These are phyloP conservation scores for Flaveria robusta DNA, from an alignment of 129 eudicot genomes.

Conservation along the genomic window DNA sequence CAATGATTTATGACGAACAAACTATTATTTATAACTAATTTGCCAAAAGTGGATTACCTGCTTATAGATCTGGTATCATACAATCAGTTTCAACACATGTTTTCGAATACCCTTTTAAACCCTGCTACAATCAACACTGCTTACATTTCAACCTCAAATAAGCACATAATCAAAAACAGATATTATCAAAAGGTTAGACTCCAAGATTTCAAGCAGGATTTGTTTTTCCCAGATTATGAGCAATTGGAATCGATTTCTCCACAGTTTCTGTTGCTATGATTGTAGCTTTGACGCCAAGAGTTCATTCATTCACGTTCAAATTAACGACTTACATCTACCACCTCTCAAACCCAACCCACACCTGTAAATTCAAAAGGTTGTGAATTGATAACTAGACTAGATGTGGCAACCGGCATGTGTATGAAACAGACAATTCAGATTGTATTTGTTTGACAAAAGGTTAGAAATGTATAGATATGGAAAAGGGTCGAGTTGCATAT, in stretches of 20 bases:
- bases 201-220: conserved; percentile 25
- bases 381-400: background rate
- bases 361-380: conserved; percentile 42
- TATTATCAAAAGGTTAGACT: no score
- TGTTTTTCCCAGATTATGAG: background rate
- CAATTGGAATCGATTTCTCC: conserved; percentile 6
- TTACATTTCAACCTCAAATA: background rate
- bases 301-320: no score
- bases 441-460: background rate
- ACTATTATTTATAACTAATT: no score
- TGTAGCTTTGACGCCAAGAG: background rate
- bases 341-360: conserved; percentile 86
- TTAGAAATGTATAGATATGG: background rate
- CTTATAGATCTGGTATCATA: background rate
- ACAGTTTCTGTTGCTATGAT: no score
- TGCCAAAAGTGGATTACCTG: background rate
- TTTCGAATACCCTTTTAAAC: background rate
- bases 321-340: conserved; percentile 46
- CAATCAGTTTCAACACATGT: background rate
- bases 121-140: conserved; percentile 12
- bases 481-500: background rate
- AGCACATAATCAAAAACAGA: no score
- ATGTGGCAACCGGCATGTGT: background rate
- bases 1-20: background rate
- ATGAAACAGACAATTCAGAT: background rate